Base-by-base conservation (phyloP, 768 basidiomycete species). In the Chalciporus piperatus region DNA sequence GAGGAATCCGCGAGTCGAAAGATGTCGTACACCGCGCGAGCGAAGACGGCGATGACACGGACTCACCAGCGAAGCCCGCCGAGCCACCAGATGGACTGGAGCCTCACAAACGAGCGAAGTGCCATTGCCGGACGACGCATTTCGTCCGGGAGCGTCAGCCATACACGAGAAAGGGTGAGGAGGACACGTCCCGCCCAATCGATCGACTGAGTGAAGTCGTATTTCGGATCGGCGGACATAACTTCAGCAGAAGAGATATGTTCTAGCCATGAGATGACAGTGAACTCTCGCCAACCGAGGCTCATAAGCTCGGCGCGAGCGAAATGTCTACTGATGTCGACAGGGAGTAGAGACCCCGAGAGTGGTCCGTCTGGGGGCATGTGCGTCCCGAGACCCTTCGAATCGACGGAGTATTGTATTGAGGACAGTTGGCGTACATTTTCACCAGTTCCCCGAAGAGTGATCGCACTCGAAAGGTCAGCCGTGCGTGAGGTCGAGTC, bases 181-280 rank as follows among this genome's bases (percentile, higher is more conserved):
- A 95, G 71, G 4, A 94, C 85, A 38, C 79, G 80, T 62, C 95
- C 94, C 0, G 92, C 82, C 80, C 94, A 96, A 14, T 70, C 59
- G 0, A 87, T 69, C 1, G 87, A 89, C 11, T 68, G 42, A 5
- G 76, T 74, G 33, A 96, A 71, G 62, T 93, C 83, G 48, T 79
- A 75, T 37, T 81, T 78, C 0, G 66, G 58, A 22, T 75, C 62
- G 1, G 67, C 59, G 11, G 72, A 70, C 12, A 64, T 53, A 27
- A 80, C 69, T 1, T 73, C 57, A 1, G 78, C 69, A 30, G 72
- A 72, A 14, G 79, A 73, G 40, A 96, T 70, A 67, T 85, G 76
- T 11, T 67, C 68, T 44, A 94, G 56, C 89, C 93, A 97, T 12
- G 89, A 80, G 1, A 75, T 59, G 10, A 93, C 63, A 0, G 79